phyloP scores from a whole-genome alignment of 345 rosid species.

The Trapa bicornis region DNA sequence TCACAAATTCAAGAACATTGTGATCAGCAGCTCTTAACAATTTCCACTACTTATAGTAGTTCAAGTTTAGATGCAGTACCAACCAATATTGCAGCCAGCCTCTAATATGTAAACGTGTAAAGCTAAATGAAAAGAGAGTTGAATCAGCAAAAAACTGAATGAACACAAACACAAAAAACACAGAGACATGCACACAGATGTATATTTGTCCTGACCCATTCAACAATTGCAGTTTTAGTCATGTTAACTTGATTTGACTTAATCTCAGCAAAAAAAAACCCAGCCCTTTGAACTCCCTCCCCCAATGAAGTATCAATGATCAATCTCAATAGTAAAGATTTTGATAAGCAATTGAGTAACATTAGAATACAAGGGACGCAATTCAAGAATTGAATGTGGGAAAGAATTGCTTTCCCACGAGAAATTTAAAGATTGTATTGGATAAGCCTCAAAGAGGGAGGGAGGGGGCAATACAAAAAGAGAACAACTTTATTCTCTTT shows the following conservation, averaged over 20 bases:
- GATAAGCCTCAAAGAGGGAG: constrained; percentile 6
- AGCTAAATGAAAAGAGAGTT: not conserved
- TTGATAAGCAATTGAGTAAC: too few species aligned
- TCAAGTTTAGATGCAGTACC: too few species aligned
- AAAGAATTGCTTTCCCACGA: not conserved
- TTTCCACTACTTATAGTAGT: too few species aligned
- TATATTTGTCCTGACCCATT: too few species aligned
- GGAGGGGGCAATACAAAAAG: too few species aligned
- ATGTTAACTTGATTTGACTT: not conserved
- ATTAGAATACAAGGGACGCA: not conserved
- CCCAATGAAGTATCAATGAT: too few species aligned
- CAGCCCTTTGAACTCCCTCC: not conserved
- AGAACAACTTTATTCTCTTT: constrained; percentile 20
- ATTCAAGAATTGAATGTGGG: not conserved
- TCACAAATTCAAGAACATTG: too few species aligned
- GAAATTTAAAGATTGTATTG: not conserved
- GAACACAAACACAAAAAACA: too few species aligned
- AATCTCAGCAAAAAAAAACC: not conserved
- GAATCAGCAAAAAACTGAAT: not conserved
- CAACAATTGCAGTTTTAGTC: not conserved
- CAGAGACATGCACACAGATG: too few species aligned
- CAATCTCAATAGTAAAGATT: too few species aligned
- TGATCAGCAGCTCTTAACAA: too few species aligned
- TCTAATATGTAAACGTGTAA: not conserved
- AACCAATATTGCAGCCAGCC: not conserved